These are phyloP conservation scores for Naganishia liquefaciens DNA, from an alignment of 1,284 basidiomycete genomes.

Conservation along the genomic window DNA sequence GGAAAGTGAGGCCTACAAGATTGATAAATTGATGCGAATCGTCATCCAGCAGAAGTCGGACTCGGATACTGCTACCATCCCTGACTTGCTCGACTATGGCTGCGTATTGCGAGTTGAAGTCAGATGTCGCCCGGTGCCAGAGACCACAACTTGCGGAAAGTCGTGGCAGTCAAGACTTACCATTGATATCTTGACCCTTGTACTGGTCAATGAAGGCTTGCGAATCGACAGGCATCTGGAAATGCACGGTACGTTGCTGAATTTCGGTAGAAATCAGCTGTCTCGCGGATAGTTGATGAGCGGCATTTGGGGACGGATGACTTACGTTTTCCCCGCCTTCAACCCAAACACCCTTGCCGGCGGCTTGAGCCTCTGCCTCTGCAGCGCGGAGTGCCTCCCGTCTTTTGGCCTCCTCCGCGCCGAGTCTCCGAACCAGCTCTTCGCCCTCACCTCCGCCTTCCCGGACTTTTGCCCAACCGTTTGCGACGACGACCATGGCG, in stretches of 20 bases:
- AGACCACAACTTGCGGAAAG: not conserved
- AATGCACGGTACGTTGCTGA: slow-evolving; percentile 72
- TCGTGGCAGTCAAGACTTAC: slow-evolving; percentile 53
- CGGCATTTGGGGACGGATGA: not conserved
- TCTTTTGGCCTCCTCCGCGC: slow-evolving; percentile 73
- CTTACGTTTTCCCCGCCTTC: slow-evolving; percentile 68
- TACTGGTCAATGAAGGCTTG: slow-evolving; percentile 85
- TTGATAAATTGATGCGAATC: slow-evolving; percentile 66
- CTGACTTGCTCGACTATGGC: slow-evolving; percentile 91
- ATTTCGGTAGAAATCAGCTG: not conserved
- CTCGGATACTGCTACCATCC: slow-evolving; percentile 87
- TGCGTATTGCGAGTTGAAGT: slow-evolving; percentile 42
- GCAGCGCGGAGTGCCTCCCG: slow-evolving; percentile 60
- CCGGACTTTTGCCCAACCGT: slow-evolving; percentile 90
- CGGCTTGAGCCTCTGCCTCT: slow-evolving; percentile 75
- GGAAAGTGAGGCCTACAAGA: slow-evolving; percentile 39
- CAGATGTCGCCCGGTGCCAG: not conserved
- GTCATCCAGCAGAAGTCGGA: slow-evolving; percentile 82
- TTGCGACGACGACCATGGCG: slow-evolving; percentile 72
- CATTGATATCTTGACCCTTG: slow-evolving; percentile 86
- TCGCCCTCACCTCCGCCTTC: slow-evolving; percentile 61
- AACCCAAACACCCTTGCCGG: slow-evolving; percentile 77
- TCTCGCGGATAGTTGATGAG: not conserved
- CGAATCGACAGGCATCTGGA: slow-evolving; percentile 87
- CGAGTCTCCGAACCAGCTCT: slow-evolving; percentile 46